Conservation (phyloP, 768 basidiomycete genomes). For the Hebeloma cylindrosporum region DNA sequence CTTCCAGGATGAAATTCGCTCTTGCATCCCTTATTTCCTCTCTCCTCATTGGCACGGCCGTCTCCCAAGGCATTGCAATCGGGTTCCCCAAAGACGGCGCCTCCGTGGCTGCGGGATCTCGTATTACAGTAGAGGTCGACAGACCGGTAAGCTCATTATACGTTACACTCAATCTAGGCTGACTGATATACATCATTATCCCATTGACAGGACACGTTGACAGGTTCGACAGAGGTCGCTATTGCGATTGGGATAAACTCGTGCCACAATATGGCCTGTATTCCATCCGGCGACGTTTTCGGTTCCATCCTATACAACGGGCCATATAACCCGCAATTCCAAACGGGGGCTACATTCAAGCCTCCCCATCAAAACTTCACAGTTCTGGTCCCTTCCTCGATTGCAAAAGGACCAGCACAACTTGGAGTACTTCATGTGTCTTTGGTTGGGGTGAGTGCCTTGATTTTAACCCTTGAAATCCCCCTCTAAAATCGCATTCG, state of each 20-base stretch:
- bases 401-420: neutral
- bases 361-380: slow-evolving; percentile 3
- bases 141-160: slow-evolving; percentile 40
- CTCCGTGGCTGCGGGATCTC: slow-evolving; percentile 35
- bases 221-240: neutral
- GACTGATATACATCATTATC: neutral
- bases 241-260: neutral
- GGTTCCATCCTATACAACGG: neutral
- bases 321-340: neutral
- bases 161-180: neutral
- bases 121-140: slow-evolving; percentile 45
- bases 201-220: slow-evolving; percentile 26
- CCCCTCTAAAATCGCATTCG: neutral
- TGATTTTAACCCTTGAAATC: neutral
- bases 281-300: neutral
- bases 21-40: slow-evolving; percentile 11
- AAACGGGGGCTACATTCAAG: neutral
- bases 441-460: slow-evolving; percentile 1
- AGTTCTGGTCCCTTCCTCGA: neutral
- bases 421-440: neutral
- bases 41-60: slow-evolving; percentile 31
- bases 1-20: slow-evolving; percentile 18
- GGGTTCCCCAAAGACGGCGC: slow-evolving; percentile 38
- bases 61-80: slow-evolving; percentile 44
- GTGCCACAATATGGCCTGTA: neutral